phyloP scores from a whole-genome alignment of 2,329 filamentous ascomycete genomes.

The Aspergillus ochraceus region DNA sequence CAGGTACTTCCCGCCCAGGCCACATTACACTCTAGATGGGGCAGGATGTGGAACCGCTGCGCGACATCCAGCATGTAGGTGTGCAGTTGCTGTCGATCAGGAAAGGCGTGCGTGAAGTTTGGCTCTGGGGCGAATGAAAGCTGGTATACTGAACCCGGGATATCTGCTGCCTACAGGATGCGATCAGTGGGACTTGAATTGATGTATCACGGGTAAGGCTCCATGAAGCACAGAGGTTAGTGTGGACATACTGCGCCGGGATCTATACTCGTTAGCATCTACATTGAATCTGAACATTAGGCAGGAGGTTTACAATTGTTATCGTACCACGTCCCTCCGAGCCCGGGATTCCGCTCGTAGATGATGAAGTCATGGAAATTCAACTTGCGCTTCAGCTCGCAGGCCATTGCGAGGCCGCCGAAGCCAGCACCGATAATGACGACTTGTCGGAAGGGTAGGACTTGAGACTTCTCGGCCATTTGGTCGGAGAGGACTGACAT shows the following conservation, averaged over 20 bases:
- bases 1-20: not conserved
- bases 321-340: slow-evolving; percentile 9
- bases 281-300: not conserved
- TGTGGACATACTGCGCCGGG: not conserved
- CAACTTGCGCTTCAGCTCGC: slow-evolving; percentile 5
- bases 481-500: not conserved
- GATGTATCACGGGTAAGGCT: not conserved
- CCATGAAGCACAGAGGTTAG: not conserved
- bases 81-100: not conserved
- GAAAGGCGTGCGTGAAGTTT: not conserved
- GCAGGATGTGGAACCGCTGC: not conserved
- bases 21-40: not conserved
- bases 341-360: slow-evolving; percentile 8
- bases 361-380: slow-evolving; percentile 8
- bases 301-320: not conserved
- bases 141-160: not conserved
- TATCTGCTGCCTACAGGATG: not conserved
- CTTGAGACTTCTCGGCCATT: not conserved
- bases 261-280: not conserved
- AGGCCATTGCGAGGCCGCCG: slow-evolving; percentile 12
- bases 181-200: too few relatives aligned
- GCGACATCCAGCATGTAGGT: not conserved
- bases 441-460: not conserved
- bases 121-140: not conserved
- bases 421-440: slow-evolving; percentile 14